These are phyloP conservation scores for Naganishia albida DNA, from an alignment of 1,284 basidiomycete species.

Conservation along the genomic window DNA sequence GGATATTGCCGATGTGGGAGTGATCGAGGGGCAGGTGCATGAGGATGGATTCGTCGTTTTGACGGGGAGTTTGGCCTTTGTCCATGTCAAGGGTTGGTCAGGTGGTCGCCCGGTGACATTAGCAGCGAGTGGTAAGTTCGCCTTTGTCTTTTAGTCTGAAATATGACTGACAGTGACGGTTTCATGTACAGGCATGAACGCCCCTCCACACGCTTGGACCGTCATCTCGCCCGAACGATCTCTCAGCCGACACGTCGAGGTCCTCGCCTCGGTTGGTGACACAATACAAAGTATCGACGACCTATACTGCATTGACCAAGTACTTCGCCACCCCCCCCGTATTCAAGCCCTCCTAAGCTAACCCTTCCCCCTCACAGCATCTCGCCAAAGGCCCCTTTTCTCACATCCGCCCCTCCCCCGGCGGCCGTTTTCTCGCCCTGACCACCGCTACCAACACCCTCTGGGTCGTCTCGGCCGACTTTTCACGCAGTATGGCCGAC, in stretches of 20 bases:
- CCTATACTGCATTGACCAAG: conserved; percentile 79
- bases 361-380: conserved; percentile 53
- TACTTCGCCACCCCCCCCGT: conserved; percentile 37
- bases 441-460: conserved; percentile 71
- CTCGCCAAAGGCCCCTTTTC: conserved; percentile 84
- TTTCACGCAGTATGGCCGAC: conserved; percentile 83
- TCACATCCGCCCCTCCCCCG: conserved; percentile 83
- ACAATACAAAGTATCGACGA: conserved; percentile 79
- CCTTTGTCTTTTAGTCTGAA: conserved; percentile 13
- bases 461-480: conserved; percentile 92
- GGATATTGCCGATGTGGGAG: conserved; percentile 80
- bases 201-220: conserved; percentile 78
- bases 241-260: conserved; percentile 81
- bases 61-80: conserved; percentile 70
- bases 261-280: conserved; percentile 73
- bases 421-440: conserved; percentile 87
- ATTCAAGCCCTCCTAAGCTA: conserved; percentile 5
- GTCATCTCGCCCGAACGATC: conserved; percentile 82
- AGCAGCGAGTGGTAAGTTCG: conserved; percentile 66
- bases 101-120: conserved; percentile 68
- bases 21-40: conserved; percentile 81
- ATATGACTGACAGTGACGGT: too few species aligned
- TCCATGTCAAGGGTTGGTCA: conserved; percentile 83
- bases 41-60: conserved; percentile 84
- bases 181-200: conserved; percentile 62